A percentile compares a stretch with the other conserved stretches of the same genome.
Evolutionary conservation across 352 stramenopile genomes (phyloP).

Genomic region (Elongisporangium undulatum): DNA sequence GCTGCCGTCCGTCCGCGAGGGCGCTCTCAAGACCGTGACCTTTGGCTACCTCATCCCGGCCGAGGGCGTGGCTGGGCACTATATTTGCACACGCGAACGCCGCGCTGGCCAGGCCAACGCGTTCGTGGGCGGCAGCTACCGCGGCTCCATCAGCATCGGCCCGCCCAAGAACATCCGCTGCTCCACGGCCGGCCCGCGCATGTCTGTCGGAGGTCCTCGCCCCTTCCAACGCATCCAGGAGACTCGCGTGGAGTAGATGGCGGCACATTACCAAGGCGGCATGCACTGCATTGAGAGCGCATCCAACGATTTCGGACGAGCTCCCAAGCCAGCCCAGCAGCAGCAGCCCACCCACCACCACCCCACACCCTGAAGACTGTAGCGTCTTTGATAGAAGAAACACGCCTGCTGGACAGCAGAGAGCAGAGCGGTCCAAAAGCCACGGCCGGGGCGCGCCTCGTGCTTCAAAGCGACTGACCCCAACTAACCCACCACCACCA

Average conservation of each 20-base stretch:
- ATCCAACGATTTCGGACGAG: not conserved
- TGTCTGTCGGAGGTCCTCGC: constrained; percentile 1
- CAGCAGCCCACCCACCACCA: too few species aligned
- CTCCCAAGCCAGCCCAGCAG: not conserved
- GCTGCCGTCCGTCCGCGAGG: constrained; percentile 54
- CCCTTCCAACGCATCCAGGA: constrained; percentile 56
- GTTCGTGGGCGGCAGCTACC: constrained; percentile 72
- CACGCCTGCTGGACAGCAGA: not conserved
- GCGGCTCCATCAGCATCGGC: constrained; percentile 64
- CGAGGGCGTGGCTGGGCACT: constrained; percentile 66
- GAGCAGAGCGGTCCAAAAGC: not conserved
- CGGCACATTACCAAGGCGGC: not conserved
- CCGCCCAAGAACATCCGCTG: constrained; percentile 54
- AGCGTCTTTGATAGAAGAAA: not conserved
- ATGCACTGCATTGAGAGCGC: not conserved
- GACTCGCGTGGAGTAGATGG: constrained; percentile 52
- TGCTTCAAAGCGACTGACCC: not conserved
- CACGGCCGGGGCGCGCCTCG: too few species aligned
- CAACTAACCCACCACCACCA: not conserved
- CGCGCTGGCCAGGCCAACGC: constrained; percentile 44
- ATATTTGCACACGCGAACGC: constrained; percentile 72
- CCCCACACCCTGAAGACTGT: not conserved
- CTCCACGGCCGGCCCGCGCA: constrained; percentile 28
- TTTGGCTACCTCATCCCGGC: constrained; percentile 71
- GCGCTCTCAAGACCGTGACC: constrained; percentile 45